Percentiles rank a stretch among this genome's conserved stretches.
These are phyloP conservation scores for Fusarium lateritium DNA, from an alignment of 2,329 filamentous ascomycete species.

Conservation along the genomic window DNA sequence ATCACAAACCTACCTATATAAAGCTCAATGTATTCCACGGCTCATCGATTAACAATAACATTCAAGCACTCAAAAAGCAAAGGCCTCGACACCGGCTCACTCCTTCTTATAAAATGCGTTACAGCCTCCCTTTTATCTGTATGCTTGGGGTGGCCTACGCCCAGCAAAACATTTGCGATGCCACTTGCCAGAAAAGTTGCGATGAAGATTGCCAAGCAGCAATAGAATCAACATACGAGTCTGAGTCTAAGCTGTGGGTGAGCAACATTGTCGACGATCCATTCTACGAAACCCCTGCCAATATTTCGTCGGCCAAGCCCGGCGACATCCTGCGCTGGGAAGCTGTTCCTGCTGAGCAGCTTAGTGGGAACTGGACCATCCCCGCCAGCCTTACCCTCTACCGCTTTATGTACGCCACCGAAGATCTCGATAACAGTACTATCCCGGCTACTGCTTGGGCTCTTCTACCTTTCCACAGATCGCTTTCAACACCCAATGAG, in stretches of 20 bases:
- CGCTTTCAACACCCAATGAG: not conserved
- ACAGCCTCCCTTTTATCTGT: not conserved
- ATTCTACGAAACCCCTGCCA: slow-evolving; percentile 9
- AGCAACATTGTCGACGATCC: slow-evolving; percentile 6
- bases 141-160: not conserved
- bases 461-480: not conserved
- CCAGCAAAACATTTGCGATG: slow-evolving; percentile 1
- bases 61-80: not conserved
- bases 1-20: not conserved
- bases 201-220: slow-evolving; percentile 1
- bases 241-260: slow-evolving; percentile 15
- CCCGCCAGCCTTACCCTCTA: slow-evolving; percentile 1
- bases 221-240: slow-evolving; percentile 5
- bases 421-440: not conserved
- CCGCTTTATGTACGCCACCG: slow-evolving; percentile 11
- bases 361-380: slow-evolving; percentile 12
- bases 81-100: not conserved
- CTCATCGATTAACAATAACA: not conserved
- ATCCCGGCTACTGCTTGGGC: slow-evolving; percentile 5
- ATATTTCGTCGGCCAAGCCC: not conserved
- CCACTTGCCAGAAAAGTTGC: slow-evolving; percentile 2
- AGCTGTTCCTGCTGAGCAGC: not conserved
- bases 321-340: slow-evolving; percentile 12
- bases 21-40: not conserved
- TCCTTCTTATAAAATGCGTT: not conserved